These are phyloP conservation scores for Plasmodium fragile DNA, from an alignment of 169 alveolate genomes.

Conservation along the genomic window DNA sequence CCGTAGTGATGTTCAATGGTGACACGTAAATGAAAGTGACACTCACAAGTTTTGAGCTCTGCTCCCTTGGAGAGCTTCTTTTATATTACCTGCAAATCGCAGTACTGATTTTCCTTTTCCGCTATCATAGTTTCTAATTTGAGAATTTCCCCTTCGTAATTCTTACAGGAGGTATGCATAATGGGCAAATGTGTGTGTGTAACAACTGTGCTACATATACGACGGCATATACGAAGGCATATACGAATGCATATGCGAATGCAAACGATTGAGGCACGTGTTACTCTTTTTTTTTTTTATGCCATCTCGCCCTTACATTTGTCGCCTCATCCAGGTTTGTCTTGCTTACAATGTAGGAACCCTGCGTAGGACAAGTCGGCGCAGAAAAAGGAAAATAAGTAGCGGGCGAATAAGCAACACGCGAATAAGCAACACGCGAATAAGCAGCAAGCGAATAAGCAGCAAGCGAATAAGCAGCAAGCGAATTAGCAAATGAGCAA, in stretches of 20 bases:
- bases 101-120: constrained; percentile 49
- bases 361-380: constrained; percentile 9
- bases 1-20: not conserved
- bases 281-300: not conserved
- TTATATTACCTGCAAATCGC: constrained; percentile 2
- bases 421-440: not conserved
- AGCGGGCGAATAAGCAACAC: not conserved
- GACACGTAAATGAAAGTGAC: not conserved
- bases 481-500: not conserved
- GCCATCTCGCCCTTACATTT: constrained; percentile 8
- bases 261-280: not conserved
- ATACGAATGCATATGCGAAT: not conserved
- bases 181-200: not conserved
- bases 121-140: constrained; percentile 24
- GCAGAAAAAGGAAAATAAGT: not conserved
- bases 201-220: not conserved
- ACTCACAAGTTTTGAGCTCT: not conserved
- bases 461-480: not conserved
- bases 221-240: too few species aligned
- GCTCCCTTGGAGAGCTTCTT: not conserved
- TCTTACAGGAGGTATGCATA: constrained; percentile 15
- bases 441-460: not conserved
- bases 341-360: constrained; percentile 30
- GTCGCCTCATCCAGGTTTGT: constrained; percentile 45
- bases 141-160: constrained; percentile 24